A percentile compares a stretch with the other conserved stretches of the same genome.
These are phyloP conservation scores for Neofusicoccum kwambonambiense DNA, from an alignment of 2,329 filamentous ascomycete genomes.

Conservation along the genomic window DNA sequence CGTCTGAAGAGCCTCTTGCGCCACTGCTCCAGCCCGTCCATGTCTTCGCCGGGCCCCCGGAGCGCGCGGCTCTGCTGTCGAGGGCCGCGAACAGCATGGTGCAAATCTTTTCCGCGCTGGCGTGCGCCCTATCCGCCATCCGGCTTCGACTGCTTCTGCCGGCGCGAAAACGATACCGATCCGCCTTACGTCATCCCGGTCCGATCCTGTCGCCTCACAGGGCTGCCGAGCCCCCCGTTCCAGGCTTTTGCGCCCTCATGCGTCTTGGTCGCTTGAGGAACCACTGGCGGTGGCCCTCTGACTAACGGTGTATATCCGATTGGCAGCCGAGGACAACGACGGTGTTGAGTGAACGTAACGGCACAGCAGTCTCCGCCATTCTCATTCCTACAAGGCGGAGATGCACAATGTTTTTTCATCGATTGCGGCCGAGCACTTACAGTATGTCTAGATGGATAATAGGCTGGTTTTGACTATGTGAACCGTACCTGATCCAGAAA, in stretches of 20 bases:
- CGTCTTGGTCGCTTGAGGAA: neutral
- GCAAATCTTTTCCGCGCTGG: conserved; percentile 1
- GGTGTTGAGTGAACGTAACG: too few species aligned
- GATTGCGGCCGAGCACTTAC: too few species aligned
- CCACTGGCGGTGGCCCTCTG: neutral
- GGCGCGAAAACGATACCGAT: neutral
- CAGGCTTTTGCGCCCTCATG: neutral
- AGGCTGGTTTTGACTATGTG: too few species aligned
- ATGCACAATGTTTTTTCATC: too few species aligned
- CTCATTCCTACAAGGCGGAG: neutral
- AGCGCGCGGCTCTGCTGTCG: neutral
- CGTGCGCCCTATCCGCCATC: neutral
- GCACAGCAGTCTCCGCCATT: too few species aligned
- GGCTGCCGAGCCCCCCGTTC: neutral
- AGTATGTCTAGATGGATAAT: too few species aligned
- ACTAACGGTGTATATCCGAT: neutral
- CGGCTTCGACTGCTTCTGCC: neutral
- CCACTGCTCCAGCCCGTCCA: neutral
- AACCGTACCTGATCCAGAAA: too few species aligned
- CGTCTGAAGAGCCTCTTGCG: neutral
- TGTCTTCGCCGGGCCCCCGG: too few species aligned
- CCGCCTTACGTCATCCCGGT: neutral
- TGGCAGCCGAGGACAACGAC: neutral
- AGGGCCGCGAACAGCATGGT: neutral
- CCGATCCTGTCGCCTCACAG: neutral